phyloP scores from a whole-genome alignment of 129 eudicot species.

The Escallonia herrerae region DNA sequence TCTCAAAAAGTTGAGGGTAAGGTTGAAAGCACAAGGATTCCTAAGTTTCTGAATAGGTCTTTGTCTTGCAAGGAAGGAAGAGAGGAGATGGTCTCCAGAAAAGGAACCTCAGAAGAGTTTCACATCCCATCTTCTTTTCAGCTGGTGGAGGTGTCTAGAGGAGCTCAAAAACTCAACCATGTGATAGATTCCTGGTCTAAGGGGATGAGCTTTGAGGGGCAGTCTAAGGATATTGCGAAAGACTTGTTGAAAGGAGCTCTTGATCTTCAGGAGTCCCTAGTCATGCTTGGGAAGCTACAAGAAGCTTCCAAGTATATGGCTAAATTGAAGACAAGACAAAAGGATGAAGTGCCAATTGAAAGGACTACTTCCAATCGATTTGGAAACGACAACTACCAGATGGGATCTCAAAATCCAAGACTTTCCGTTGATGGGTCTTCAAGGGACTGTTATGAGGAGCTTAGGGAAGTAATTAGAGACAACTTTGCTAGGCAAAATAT shows the following conservation, averaged over 20 bases:
- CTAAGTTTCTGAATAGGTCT: conserved; percentile 17
- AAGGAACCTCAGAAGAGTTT: conserved; percentile 12
- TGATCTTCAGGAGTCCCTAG: conserved; percentile 66
- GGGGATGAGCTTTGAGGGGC: conserved; percentile 27
- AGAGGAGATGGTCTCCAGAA: conserved; percentile 25
- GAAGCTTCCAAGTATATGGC: conserved; percentile 42
- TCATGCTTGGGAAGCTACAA: conserved; percentile 63
- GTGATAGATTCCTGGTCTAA: conserved; percentile 67
- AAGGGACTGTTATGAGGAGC: conserved; percentile 59
- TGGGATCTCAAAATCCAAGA: conserved; percentile 31
- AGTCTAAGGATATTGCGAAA: conserved; percentile 46
- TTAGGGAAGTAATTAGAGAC: conserved; percentile 62
- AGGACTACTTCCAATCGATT: conserved; percentile 26
- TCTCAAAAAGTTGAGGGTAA: conserved; percentile 29
- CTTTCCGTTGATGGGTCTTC: conserved; percentile 43
- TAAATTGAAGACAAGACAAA: conserved; percentile 36
- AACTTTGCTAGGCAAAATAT: conserved; percentile 64
- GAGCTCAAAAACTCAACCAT: conserved; percentile 56
- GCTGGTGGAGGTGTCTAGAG: conserved; percentile 55
- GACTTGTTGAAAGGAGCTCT: conserved; percentile 77
- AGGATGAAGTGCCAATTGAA: conserved; percentile 27
- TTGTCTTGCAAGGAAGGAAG: conserved; percentile 20
- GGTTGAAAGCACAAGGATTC: conserved; percentile 16
- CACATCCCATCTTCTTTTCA: conserved; percentile 29
- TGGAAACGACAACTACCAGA: conserved; percentile 21